These are phyloP conservation scores for Trichopus zeylanicus DNA, from an alignment of 116 monocot species.

Conservation along the genomic window DNA sequence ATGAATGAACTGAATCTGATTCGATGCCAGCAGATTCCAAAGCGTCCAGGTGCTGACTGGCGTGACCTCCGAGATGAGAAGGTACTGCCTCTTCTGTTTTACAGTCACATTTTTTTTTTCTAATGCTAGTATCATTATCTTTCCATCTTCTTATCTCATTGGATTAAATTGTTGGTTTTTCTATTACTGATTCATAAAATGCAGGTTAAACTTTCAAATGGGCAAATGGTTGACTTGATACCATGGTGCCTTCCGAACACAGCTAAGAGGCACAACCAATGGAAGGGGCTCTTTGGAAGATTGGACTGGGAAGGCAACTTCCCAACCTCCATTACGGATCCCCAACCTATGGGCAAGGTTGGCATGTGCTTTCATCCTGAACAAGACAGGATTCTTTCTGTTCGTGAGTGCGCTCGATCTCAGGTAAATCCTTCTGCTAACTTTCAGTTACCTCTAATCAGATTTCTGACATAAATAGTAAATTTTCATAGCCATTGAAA, in stretches of 20 bases:
- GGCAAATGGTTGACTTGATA: slow-evolving; percentile 77
- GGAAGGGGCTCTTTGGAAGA: slow-evolving; percentile 98
- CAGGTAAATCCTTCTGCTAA: too few relatives aligned
- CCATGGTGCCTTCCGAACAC: slow-evolving; percentile 98
- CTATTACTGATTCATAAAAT: slow-evolving; percentile 3
- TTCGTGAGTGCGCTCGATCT: slow-evolving; percentile 89
- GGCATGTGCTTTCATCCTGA: slow-evolving; percentile 13
- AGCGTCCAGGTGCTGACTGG: slow-evolving; percentile 86
- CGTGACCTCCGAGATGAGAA: slow-evolving; percentile 91
- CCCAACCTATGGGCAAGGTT: slow-evolving; percentile 12
- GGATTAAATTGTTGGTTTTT: background rate
- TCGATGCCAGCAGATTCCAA: slow-evolving; percentile 80
- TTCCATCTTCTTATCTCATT: background rate
- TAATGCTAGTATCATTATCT: background rate
- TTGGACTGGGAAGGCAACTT: slow-evolving; percentile 98
- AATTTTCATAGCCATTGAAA: too few relatives aligned
- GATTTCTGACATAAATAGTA: too few relatives aligned
- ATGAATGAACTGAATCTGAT: slow-evolving; percentile 97
- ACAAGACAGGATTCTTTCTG: slow-evolving; percentile 14
- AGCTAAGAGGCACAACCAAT: slow-evolving; percentile 94
- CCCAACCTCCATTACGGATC: slow-evolving; percentile 59
- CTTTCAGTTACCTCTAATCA: too few relatives aligned
- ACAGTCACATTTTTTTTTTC: too few relatives aligned
- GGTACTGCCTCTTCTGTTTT: slow-evolving; percentile 20
- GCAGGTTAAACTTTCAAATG: slow-evolving; percentile 81